Base-by-base conservation (phyloP, 257 asterid genomes). In the Schizonepeta tenuifolia region DNA sequence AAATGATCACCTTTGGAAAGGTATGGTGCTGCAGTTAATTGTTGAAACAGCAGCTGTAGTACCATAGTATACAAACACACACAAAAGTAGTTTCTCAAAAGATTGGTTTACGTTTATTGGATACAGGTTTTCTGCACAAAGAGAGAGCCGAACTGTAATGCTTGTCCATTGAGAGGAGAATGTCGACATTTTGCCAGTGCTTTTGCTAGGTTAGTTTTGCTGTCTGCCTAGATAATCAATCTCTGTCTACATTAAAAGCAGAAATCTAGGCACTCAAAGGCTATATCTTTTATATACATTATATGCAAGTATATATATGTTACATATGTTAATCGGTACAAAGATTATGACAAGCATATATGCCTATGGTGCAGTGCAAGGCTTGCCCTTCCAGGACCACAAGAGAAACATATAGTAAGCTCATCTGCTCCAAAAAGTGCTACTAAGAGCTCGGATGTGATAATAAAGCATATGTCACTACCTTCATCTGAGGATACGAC, bases 151-250 rank as follows among this genome's bases (percentile, higher is more conserved):
- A 95, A 95, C 72, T 95, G 99, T 82, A 92, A 95, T 64, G 98
- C 90, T 11, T 95, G 99, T 78, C 99, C 99, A 72, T 74, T 95
- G 95, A 84, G 91, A 80, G 91, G 80, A 38, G 98, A 95, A 69
- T 95, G 99, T 83, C 86, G 99, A 78, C 99, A 95, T 80, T 95
- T 90, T 68, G 98, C 99, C 51, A 95, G 98, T 73, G 95, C 99
- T 73, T 92, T 83, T 77, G 98, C 99, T 70, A 95, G 97, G 99
- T 95, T 71, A 79, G 80, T 59, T 70, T 56, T 79, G 77, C 65
- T 58, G 3, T 66, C 57, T 65, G 21, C 65, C 83, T 62, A 62
- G 35, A 55, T 67, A 44, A 61, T 57, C 65, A 20, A 46, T 65
- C 59, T 24, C 63, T 24, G 36, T 65, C 70, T 72, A 67, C 57